Base-by-base conservation (phyloP, 202 grass and related monocot genomes). In the Carex sylvatica region DNA sequence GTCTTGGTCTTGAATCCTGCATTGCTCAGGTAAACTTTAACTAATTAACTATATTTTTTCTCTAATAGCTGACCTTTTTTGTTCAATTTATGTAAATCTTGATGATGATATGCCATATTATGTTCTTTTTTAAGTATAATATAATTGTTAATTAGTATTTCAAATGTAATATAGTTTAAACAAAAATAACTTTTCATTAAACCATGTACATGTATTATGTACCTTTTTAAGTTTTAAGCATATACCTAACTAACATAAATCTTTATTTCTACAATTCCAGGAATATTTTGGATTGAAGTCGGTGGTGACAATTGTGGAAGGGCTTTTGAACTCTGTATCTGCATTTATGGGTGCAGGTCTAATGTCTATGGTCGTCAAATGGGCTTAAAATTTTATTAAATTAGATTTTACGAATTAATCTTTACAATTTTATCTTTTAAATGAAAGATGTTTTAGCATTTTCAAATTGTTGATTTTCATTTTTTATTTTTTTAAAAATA, bases 301-400 rank as follows among this genome's bases (percentile, higher is more conserved):
- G 0, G 88, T 92, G 2, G 75, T 89, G 26, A 90, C 89, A 4
- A 23, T 89, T 20, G 86, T 94, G 0, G 83, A 97, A 84, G 63
- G 94, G 94, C 38, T 94, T 97, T 16, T 4, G 40, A 0, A 42
- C 40, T 42, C 40, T 42, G n/a, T n/a, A n/a, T n/a, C n/a, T n/a
- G n/a, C n/a, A n/a, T n/a, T 92, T 2, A 1, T 81, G 13, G 94
- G 90, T 0, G 86, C 90, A 4, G 91, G 88, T 0, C 67, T 94
- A 20, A 94, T 97, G 94, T 89, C 91, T 82, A 49, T 97, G 83
- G 80, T 94, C 10, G 94, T 91, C 11, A 94, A 89, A 62, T 94
- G 91, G 40, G 7, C 40, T 10, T 44, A 44, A 44, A 44, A 9
- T 44, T 44, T 44, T 1, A 44, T 44, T 44, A 44, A 8, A 2